These are phyloP conservation scores for Thielaviopsis cerberus DNA, from an alignment of 2,329 filamentous ascomycete genomes.

Conservation along the genomic window DNA sequence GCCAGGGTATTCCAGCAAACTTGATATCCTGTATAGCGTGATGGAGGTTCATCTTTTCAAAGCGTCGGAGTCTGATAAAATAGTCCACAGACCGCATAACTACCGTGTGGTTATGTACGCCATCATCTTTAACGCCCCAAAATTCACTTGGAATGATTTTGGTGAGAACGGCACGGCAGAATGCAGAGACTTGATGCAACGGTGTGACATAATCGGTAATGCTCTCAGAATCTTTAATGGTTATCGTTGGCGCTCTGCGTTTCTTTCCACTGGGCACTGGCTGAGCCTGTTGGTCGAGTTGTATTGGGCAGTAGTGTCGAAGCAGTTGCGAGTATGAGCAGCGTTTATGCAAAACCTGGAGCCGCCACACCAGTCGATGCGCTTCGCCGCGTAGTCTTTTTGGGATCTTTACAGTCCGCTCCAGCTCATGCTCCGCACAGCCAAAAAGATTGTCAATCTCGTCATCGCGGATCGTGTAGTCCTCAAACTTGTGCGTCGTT, in stretches of 20 bases:
- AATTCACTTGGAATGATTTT: conserved; percentile 58
- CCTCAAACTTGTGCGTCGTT: conserved; percentile 57
- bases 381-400: conserved; percentile 49
- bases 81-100: conserved; percentile 53
- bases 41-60: conserved; percentile 65
- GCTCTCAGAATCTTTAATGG: conserved; percentile 16
- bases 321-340: conserved; percentile 70
- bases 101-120: conserved; percentile 38
- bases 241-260: conserved; percentile 1
- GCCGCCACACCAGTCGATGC: conserved; percentile 39
- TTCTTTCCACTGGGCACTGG: background rate
- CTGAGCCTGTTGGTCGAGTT: background rate
- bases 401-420: conserved; percentile 26
- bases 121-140: conserved; percentile 43
- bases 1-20: conserved; percentile 55
- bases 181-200: conserved; percentile 55
- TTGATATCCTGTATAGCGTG: conserved; percentile 49
- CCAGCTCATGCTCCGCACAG: background rate
- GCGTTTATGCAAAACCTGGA: conserved; percentile 52
- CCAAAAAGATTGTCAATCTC: conserved; percentile 39
- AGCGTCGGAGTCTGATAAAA: conserved; percentile 62
- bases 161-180: conserved; percentile 58
- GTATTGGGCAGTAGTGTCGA: conserved; percentile 55
- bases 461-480: conserved; percentile 70
- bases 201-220: conserved; percentile 54